These are phyloP conservation scores for Aphanomyces astaci DNA, from an alignment of 352 stramenopile species.

Conservation along the genomic window DNA sequence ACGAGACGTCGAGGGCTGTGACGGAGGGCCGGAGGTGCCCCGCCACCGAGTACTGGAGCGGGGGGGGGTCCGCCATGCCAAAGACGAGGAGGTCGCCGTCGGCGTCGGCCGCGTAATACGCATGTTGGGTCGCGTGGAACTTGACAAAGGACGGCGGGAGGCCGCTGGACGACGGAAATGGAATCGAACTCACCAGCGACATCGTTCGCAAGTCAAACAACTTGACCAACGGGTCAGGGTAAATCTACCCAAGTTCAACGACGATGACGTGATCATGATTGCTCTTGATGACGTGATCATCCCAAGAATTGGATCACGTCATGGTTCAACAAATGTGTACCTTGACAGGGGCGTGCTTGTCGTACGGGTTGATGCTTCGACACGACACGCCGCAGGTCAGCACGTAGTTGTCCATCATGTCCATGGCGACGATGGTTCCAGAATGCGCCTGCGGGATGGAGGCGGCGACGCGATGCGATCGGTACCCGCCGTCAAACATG, in stretches of 20 bases:
- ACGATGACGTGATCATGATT: no score
- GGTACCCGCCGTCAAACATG: constrained; percentile 12
- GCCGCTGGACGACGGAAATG: constrained; percentile 2
- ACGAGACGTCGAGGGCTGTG: neutral
- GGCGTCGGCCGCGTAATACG: constrained; percentile 1
- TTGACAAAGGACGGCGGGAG: constrained; percentile 13
- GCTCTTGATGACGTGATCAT: no score
- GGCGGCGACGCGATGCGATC: constrained; percentile 20
- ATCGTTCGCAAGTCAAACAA: constrained; percentile 21
- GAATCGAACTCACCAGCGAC: constrained; percentile 15
- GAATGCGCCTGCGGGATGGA: constrained; percentile 21
- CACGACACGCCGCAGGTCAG: constrained; percentile 21
- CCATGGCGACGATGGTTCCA: constrained; percentile 16
- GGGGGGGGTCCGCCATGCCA: constrained; percentile 15
- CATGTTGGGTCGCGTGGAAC: neutral
- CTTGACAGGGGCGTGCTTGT: constrained; percentile 25
- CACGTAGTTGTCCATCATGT: constrained; percentile 22
- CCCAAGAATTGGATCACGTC: no score
- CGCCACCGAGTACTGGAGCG: constrained; percentile 4
- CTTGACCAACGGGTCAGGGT: constrained; percentile 21
- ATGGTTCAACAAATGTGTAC: no score
- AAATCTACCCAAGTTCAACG: constrained; percentile 8
- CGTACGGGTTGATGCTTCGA: constrained; percentile 24
- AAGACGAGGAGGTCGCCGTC: constrained; percentile 17
- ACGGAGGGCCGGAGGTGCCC: neutral